These are phyloP conservation scores for Sordariomycetes sp. DNA, from an alignment of 2,329 filamentous ascomycete genomes.

Conservation along the genomic window DNA sequence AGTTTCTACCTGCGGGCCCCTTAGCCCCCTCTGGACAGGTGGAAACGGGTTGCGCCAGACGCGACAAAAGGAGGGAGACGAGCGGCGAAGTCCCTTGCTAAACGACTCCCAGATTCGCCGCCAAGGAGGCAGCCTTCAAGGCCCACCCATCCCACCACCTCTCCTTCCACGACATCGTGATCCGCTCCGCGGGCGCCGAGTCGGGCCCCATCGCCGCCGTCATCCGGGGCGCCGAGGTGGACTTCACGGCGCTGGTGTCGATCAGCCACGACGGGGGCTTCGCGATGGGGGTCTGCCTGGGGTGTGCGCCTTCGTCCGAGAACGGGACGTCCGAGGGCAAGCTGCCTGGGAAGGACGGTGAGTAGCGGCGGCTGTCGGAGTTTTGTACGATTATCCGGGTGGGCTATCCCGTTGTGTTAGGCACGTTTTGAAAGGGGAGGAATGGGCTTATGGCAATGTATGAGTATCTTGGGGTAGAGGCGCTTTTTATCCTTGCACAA, in stretches of 20 bases:
- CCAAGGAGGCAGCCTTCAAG: constrained; percentile 68
- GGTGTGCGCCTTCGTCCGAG: constrained; percentile 12
- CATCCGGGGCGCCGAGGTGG: constrained; percentile 12
- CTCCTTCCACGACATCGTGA: constrained; percentile 50
- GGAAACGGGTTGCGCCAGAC: background rate
- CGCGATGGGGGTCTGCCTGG: constrained; percentile 60
- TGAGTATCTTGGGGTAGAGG: background rate
- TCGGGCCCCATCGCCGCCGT: background rate
- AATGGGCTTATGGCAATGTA: background rate
- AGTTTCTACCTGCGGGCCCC: background rate
- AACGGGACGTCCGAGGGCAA: no score
- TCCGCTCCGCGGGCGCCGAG: constrained; percentile 13
- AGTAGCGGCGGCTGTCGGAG: no score
- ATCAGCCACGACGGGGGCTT: constrained; percentile 86
- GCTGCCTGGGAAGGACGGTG: background rate
- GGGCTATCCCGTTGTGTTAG: no score
- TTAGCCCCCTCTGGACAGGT: background rate
- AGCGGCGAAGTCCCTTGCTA: background rate
- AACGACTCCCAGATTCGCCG: constrained; percentile 43
- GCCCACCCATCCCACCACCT: constrained; percentile 51
- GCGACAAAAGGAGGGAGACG: background rate
- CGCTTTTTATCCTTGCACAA: background rate
- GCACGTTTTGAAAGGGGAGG: no score
- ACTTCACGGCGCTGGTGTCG: constrained; percentile 56
- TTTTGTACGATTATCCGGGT: background rate